Conservation (phyloP, 495 filamentous ascomycete species). For the Thermothielavioides terrestris region DNA sequence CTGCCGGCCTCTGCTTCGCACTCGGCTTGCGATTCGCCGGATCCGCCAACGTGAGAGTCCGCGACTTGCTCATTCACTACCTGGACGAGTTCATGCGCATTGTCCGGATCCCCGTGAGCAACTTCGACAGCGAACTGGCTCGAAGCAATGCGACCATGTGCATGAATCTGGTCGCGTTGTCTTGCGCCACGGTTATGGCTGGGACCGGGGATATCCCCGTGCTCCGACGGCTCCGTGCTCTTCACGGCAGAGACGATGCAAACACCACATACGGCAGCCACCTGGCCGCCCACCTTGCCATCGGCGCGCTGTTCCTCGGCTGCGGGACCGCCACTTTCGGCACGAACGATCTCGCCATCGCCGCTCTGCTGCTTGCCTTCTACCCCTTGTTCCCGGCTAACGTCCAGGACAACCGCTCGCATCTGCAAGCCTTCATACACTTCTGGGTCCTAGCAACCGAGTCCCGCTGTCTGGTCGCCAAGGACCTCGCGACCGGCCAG, state of each 20-base stretch:
- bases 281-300: constrained; percentile 82
- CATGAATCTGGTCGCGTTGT: constrained; percentile 73
- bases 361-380: constrained; percentile 80
- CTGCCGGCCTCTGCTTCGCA: constrained; percentile 79
- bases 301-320: constrained; percentile 84
- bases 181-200: constrained; percentile 84
- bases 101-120: constrained; percentile 53
- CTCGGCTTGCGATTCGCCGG: constrained; percentile 82
- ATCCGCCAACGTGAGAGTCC: constrained; percentile 59
- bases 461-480: constrained; percentile 73
- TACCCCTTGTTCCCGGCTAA: constrained; percentile 86
- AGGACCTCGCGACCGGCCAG: constrained; percentile 72
- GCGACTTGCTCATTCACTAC: constrained; percentile 75
- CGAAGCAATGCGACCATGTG: constrained; percentile 80
- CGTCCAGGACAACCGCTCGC: constrained; percentile 85
- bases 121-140: constrained; percentile 74
- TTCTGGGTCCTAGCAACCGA: constrained; percentile 95
- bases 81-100: constrained; percentile 82
- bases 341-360: constrained; percentile 78
- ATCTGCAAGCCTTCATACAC: constrained; percentile 94
- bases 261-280: constrained; percentile 90
- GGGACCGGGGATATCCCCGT: constrained; percentile 83
- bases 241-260: constrained; percentile 79
- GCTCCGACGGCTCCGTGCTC: constrained; percentile 78
- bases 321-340: constrained; percentile 87